Percentiles rank a stretch among this genome's conserved stretches.
These are phyloP conservation scores for Globisporangium irregulare DNA, from an alignment of 352 stramenopile genomes.

Conservation along the genomic window DNA sequence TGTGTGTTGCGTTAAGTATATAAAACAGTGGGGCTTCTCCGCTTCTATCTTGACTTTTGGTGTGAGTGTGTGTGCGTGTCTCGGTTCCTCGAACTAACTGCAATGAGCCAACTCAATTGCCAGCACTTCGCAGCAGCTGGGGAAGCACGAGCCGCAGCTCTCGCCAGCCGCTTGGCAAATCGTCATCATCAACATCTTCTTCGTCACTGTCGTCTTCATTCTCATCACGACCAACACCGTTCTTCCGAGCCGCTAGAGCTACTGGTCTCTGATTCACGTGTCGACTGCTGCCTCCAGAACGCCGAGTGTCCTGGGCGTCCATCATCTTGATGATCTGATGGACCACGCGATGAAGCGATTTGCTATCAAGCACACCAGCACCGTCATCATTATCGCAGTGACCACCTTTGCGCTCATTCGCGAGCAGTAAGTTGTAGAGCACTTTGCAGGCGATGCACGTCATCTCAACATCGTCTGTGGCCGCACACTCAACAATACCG, in stretches of 20 bases:
- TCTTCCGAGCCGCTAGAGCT: not conserved
- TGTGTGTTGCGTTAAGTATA: slow-evolving; percentile 23
- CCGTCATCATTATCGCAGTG: not conserved
- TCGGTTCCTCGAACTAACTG: not conserved
- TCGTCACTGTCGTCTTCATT: slow-evolving; percentile 16
- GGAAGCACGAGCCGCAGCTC: slow-evolving; percentile 45
- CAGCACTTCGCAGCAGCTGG: slow-evolving; percentile 38
- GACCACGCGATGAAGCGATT: slow-evolving; percentile 26
- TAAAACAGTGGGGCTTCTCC: not conserved
- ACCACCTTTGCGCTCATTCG: slow-evolving; percentile 13
- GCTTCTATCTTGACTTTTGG: not conserved
- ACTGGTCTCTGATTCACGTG: not conserved
- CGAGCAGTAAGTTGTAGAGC: slow-evolving; percentile 79
- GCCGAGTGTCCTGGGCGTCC: slow-evolving; percentile 4
- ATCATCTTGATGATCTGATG: slow-evolving; percentile 29
- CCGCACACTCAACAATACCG: slow-evolving; percentile 54
- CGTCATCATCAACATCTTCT: slow-evolving; percentile 15
- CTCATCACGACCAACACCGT: not conserved
- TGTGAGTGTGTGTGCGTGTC: not conserved
- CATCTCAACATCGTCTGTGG: slow-evolving; percentile 63
- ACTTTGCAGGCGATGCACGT: slow-evolving; percentile 76
- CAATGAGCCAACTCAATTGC: slow-evolving; percentile 6
- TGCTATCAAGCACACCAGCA: slow-evolving; percentile 6
- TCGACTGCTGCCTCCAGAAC: not conserved
- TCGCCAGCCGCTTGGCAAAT: slow-evolving; percentile 15